These are phyloP conservation scores for Trichoderma asperellum DNA, from an alignment of 2,329 filamentous ascomycete genomes.

Conservation along the genomic window DNA sequence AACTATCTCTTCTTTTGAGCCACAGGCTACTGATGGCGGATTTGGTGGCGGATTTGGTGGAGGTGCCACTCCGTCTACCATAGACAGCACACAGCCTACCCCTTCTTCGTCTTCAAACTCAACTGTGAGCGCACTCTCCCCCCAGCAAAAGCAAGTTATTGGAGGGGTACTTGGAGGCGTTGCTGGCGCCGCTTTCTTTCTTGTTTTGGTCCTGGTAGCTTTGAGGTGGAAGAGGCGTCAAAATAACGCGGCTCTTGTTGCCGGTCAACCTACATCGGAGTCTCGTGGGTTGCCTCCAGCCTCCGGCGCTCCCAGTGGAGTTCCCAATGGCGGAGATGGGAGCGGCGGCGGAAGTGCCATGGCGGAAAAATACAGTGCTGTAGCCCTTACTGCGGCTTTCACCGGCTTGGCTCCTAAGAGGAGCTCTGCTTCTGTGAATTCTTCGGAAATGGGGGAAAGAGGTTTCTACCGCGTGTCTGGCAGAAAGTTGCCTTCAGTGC, in stretches of 20 bases:
- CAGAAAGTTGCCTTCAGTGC: constrained; percentile 65
- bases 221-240: constrained; percentile 60
- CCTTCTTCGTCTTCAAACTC: constrained; percentile 32
- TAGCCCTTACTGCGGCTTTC: constrained; percentile 54
- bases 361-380: constrained; percentile 49
- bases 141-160: constrained; percentile 50
- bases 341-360: constrained; percentile 43
- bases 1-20: constrained; percentile 9
- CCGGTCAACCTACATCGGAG: constrained; percentile 41
- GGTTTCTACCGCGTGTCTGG: constrained; percentile 69
- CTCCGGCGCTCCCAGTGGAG: constrained; percentile 28
- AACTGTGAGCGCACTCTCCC: constrained; percentile 36
- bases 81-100: constrained; percentile 30
- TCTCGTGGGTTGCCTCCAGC: constrained; percentile 40
- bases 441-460: constrained; percentile 50
- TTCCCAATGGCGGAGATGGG: constrained; percentile 30
- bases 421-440: constrained; percentile 36
- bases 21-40: constrained; percentile 12
- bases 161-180: constrained; percentile 62
- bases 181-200: constrained; percentile 61
- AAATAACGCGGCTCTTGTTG: constrained; percentile 49
- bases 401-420: constrained; percentile 51
- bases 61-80: not conserved
- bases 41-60: constrained; percentile 7
- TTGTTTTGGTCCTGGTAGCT: constrained; percentile 57